Conservation (phyloP, 257 asterid species). For the Gynochthodes officinalis region DNA sequence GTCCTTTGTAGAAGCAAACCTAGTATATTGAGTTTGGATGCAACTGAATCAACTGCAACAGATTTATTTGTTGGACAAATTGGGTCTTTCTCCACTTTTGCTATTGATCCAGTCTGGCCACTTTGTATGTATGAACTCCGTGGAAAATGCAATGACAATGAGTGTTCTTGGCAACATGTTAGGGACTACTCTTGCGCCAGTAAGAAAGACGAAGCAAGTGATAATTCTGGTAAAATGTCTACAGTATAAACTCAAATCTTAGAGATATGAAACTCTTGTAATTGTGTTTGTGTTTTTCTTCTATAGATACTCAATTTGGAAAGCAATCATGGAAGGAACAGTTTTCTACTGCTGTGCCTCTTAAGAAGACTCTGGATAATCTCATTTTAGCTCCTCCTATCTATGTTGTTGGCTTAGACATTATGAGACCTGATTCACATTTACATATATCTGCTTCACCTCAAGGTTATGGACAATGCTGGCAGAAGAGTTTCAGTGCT, state of each 20-base stretch:
- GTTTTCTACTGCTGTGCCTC: slow-evolving; percentile 9
- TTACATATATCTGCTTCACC: slow-evolving; percentile 23
- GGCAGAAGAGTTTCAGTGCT: slow-evolving; percentile 40
- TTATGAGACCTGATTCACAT: slow-evolving; percentile 32
- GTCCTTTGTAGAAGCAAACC: slow-evolving; percentile 7
- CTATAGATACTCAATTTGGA: slow-evolving; percentile 28
- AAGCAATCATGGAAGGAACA: slow-evolving; percentile 19
- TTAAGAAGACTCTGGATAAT: slow-evolving; percentile 25
- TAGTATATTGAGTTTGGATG: slow-evolving; percentile 7
- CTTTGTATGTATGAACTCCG: slow-evolving; percentile 54
- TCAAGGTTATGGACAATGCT: slow-evolving; percentile 31
- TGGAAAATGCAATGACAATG: slow-evolving; percentile 51
- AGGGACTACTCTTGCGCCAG: slow-evolving; percentile 27
- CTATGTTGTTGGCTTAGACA: slow-evolving; percentile 38
- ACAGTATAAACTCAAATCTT: not conserved
- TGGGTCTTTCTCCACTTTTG: slow-evolving; percentile 38
- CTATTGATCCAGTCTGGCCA: slow-evolving; percentile 48
- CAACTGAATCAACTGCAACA: slow-evolving; percentile 14
- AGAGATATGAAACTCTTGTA: not conserved
- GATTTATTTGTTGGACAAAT: slow-evolving; percentile 23
- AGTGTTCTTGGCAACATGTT: slow-evolving; percentile 47
- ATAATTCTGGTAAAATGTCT: slow-evolving; percentile 19
- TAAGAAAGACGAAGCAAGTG: slow-evolving; percentile 9
- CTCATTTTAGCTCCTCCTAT: slow-evolving; percentile 35
- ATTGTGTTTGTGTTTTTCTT: not conserved